Evolutionary conservation across 2,329 filamentous ascomycete genomes (phyloP), one percentile per base, ranked within the genome.

Genomic region (Calonectria ilicicola): DNA sequence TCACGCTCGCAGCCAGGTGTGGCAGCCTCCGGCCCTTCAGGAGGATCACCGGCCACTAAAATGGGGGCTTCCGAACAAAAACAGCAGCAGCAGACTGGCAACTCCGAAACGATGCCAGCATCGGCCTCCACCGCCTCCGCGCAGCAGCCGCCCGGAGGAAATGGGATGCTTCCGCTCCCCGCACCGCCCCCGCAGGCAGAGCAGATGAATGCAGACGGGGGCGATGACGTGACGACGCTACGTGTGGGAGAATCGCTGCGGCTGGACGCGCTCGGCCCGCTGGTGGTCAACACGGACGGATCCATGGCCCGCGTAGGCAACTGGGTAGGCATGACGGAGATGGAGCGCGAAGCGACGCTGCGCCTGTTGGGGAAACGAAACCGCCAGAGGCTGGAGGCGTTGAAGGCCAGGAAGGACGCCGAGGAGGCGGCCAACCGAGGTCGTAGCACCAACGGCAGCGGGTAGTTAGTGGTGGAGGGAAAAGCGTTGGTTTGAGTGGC

Each of bases 251-350:
- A 80, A 51, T 74, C 82, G 21, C 87, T 93, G 51, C 90, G 88
- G 63, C 88, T 95, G 10, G 92, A 94, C 79, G 88, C 91, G 73
- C 85, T 95, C 27, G 93, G 94, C 0, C 94, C 94, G 2, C 86
- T 95, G 78, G 93, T 96, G 1, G 91, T 95, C 67, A 93, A 95
- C 81, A 85, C 87, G 73, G 92, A 96, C 82, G 94, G 94, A 23
- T 92, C 92, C 10, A 82, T 95, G 76, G 91, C 91, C 69, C 89
- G 93, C 40, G 93, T 96, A 77, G 84, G 88, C 42, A 95, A 96
- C 82, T 96, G 93, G 93, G 86, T 85, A 10, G 85, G 91, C 75
- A 95, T 95, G 93, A 89, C 89, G 2, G 90, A 91, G 29, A 87
- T 91, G 8, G 93, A 95, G 86, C 88, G 86, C 81, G 84, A 89